Conservation (phyloP, 176 grass and related monocot genomes). For the Oryza brachyantha region DNA sequence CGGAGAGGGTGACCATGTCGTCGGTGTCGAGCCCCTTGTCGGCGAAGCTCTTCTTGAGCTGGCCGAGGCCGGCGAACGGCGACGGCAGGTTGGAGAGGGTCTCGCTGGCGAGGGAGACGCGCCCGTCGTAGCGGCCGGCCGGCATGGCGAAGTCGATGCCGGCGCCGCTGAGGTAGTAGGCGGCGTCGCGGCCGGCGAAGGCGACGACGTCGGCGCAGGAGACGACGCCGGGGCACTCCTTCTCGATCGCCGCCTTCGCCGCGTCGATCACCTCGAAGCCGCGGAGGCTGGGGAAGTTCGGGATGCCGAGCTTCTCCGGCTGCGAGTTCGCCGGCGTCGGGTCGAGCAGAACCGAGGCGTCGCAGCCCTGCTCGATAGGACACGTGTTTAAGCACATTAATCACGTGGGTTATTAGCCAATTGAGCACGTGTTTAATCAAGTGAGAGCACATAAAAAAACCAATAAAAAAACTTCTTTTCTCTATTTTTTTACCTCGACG, state of each 20-base stretch:
- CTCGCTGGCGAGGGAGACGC: slow-evolving; percentile 16
- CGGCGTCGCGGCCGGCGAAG: slow-evolving; percentile 47
- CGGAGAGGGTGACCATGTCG: slow-evolving; percentile 22
- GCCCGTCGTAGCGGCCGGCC: slow-evolving; percentile 40
- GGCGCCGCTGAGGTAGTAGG: neutral
- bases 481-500: slow-evolving; percentile 25
- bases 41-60: slow-evolving; percentile 30
- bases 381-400: neutral
- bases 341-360: slow-evolving; percentile 47
- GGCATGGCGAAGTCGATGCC: slow-evolving; percentile 29
- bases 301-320: slow-evolving; percentile 34
- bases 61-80: neutral
- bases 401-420: neutral
- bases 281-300: slow-evolving; percentile 33
- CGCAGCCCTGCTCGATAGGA: slow-evolving; percentile 26
- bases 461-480: no score
- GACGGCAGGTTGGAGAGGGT: slow-evolving; percentile 17
- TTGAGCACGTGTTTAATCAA: neutral
- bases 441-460: neutral
- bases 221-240: slow-evolving; percentile 29
- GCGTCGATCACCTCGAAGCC: slow-evolving; percentile 46
- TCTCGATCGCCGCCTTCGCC: slow-evolving; percentile 31
- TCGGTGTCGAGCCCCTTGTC: slow-evolving; percentile 16
- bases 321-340: slow-evolving; percentile 1
- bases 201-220: slow-evolving; percentile 51